Evolutionary conservation across 805 yeast genomes (phyloP), one percentile per base, ranked within the genome.

Genomic region (Candida glaebosa): DNA sequence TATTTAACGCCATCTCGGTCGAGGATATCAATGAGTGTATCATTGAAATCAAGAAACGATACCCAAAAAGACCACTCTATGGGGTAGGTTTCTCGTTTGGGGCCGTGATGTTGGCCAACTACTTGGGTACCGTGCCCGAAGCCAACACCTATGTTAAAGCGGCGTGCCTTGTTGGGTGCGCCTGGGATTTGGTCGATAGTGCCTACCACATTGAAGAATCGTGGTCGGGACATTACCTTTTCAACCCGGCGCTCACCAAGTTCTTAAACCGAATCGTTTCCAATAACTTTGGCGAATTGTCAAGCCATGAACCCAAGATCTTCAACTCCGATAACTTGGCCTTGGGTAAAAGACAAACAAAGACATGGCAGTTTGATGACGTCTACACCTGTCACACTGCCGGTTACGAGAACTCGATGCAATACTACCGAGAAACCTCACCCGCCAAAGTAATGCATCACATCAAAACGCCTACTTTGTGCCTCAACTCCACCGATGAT

Each of bases 51-150:
- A 65, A 72, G 32, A 43, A 46, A 33, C 56, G 65, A 37, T 82
- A 70, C 55, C 91, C 95, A 1, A 63, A 71, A 39, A 64, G 81
- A 39, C 77, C 87, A n/a, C 67, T 76, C 17, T 76, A 84, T 43
- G 73, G 82, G 24, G 79, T 78, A n/a, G 96, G 95, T 2, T 82
- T 82, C 53, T 82, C 90, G n/a, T 72, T 87, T 40, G 96, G 96
- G 2, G 90, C 84, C 0, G 73, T 82, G 2, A 72, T 87, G 24
- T 65, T 86, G 45, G 73, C 84, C 20, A 87, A 87, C 55, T 87
- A 81, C 58, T 56, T 87, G 16, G 91, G 89, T 7, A 83, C 78
- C 53, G 81, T 79, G 49, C 78, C 76, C 8, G 72, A 64, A 1
- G 62, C 63, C 14, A 48, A 45, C 30, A 65, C 67, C 24, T 32